A percentile compares a stretch with the other conserved stretches of the same genome.
Evolutionary conservation across 306 rosid genomes (phyloP).

Genomic region (Macrotyloma uniflorum): DNA sequence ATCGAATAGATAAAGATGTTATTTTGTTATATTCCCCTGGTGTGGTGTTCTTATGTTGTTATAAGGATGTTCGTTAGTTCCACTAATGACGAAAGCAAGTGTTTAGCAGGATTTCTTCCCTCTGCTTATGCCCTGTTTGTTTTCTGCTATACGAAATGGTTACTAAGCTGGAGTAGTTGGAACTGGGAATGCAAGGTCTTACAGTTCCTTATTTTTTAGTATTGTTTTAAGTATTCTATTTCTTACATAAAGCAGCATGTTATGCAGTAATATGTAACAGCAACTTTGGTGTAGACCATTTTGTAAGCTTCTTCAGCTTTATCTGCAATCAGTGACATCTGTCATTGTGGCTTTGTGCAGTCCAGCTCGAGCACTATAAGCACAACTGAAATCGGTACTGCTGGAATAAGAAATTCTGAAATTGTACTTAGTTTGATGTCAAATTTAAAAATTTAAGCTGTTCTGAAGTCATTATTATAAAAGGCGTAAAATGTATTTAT

Average conservation of each 20-base stretch:
- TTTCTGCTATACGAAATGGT: neutral
- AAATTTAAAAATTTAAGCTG: neutral
- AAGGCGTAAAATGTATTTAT: too few relatives aligned
- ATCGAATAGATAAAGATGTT: slow-evolving; percentile 16
- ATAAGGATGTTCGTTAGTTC: neutral
- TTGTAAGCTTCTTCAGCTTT: too few relatives aligned
- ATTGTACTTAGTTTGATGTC: neutral
- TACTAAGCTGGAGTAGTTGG: neutral
- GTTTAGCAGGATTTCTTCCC: neutral
- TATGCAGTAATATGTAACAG: neutral
- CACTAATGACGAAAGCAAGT: neutral
- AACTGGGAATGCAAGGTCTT: neutral
- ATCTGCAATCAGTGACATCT: too few relatives aligned
- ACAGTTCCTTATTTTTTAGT: neutral
- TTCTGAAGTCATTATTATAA: too few relatives aligned
- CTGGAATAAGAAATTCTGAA: neutral
- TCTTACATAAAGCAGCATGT: neutral
- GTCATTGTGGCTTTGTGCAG: neutral
- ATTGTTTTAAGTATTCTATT: neutral
- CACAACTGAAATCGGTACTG: neutral
- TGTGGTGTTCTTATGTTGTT: neutral
- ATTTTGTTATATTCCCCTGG: slow-evolving; percentile 9
- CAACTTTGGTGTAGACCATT: too few relatives aligned
- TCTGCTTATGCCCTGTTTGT: neutral
- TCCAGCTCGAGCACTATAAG: neutral